These are phyloP conservation scores for Amanita inopinata DNA, from an alignment of 768 basidiomycete genomes.

Conservation along the genomic window DNA sequence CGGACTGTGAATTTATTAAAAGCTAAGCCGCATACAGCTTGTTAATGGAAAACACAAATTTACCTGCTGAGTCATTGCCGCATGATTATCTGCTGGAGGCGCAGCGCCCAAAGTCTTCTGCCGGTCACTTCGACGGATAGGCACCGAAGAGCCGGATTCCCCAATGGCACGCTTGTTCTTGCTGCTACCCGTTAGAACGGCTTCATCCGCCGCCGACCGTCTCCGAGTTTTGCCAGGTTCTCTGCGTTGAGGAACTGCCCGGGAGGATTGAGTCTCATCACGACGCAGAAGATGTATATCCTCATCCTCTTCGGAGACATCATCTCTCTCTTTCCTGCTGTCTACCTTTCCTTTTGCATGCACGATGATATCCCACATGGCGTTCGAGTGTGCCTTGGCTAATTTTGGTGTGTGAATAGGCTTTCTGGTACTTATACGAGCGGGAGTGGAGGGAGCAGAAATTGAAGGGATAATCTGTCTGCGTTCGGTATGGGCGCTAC, in stretches of 20 bases:
- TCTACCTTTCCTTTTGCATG: constrained; percentile 19
- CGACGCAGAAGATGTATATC: neutral
- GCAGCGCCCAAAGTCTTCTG: constrained; percentile 9
- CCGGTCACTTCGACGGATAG: constrained; percentile 12
- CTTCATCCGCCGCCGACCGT: neutral
- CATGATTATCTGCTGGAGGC: neutral
- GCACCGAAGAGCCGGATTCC: neutral
- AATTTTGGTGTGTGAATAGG: neutral
- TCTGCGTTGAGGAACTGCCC: neutral
- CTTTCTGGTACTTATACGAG: constrained; percentile 2
- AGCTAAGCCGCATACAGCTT: neutral
- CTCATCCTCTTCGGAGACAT: neutral
- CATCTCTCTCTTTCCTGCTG: constrained; percentile 18
- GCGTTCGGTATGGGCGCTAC: constrained; percentile 46
- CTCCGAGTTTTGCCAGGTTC: neutral
- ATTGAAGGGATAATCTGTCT: constrained; percentile 31
- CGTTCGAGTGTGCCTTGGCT: constrained; percentile 13
- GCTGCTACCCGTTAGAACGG: neutral
- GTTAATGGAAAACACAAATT: neutral
- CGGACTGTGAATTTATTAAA: neutral
- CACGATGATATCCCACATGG: constrained; percentile 22
- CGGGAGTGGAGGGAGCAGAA: constrained; percentile 17
- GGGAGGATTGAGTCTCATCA: neutral
- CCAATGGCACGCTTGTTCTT: neutral
- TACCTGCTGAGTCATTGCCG: neutral